phyloP scores from a whole-genome alignment of 352 stramenopile species.

The Pythium scleroteichum region DNA sequence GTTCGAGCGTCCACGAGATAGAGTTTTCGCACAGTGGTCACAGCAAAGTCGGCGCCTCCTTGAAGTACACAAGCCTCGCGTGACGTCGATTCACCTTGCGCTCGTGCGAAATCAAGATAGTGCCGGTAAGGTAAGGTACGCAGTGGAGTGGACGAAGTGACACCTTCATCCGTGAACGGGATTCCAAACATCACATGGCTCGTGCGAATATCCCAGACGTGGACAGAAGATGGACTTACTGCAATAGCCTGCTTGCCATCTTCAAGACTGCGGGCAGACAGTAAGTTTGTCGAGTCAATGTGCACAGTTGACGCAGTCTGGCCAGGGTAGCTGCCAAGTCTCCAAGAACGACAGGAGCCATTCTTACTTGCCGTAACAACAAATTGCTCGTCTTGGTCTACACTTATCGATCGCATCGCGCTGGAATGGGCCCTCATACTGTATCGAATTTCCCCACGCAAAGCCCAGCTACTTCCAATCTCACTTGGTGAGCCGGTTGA shows the following conservation, averaged over 20 bases:
- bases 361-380: slow-evolving; percentile 72
- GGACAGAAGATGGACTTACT: slow-evolving; percentile 42
- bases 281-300: slow-evolving; percentile 26
- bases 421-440: slow-evolving; percentile 70
- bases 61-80: slow-evolving; percentile 12
- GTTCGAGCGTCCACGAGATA: slow-evolving; percentile 50
- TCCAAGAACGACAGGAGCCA: slow-evolving; percentile 69
- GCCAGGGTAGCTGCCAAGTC: slow-evolving; percentile 53
- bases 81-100: neutral
- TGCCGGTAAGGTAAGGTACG: slow-evolving; percentile 24
- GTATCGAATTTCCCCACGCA: slow-evolving; percentile 50
- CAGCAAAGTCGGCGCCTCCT: slow-evolving; percentile 46
- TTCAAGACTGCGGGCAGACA: slow-evolving; percentile 30
- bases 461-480: slow-evolving; percentile 29
- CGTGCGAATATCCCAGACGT: slow-evolving; percentile 71
- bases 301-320: slow-evolving; percentile 29
- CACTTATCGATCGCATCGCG: slow-evolving; percentile 45
- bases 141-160: slow-evolving; percentile 43
- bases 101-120: slow-evolving; percentile 14
- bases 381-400: slow-evolving; percentile 63
- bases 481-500: neutral
- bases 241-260: slow-evolving; percentile 40
- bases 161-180: slow-evolving; percentile 50
- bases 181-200: slow-evolving; percentile 60
- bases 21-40: slow-evolving; percentile 49